These are phyloP conservation scores for Naegleria fowleri DNA, from an alignment of 208 protist species.

Conservation along the genomic window DNA sequence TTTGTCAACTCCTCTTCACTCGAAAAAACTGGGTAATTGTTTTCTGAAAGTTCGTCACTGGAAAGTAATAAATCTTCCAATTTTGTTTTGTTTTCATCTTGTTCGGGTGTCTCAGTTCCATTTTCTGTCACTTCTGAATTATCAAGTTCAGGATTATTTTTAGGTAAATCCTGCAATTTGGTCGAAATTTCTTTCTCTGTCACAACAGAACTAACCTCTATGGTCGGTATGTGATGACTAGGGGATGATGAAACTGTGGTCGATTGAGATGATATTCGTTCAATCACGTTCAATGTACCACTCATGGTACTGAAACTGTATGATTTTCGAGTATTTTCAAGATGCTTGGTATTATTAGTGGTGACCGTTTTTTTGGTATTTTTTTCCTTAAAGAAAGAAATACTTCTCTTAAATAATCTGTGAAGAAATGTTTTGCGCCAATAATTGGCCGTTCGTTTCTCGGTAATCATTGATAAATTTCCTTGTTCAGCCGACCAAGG, in stretches of 20 bases:
- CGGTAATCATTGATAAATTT: not conserved
- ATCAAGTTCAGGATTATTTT: not conserved
- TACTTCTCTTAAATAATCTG: not conserved
- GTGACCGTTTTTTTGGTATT: not conserved
- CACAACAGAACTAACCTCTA: not conserved
- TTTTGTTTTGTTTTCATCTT: not conserved
- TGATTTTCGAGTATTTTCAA: not conserved
- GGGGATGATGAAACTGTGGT: not conserved
- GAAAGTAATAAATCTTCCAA: not conserved
- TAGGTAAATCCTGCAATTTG: not conserved
- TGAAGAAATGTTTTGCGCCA: not conserved
- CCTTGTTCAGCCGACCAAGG: not conserved
- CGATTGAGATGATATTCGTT: not conserved
- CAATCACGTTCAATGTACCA: not conserved
- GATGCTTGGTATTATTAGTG: not conserved
- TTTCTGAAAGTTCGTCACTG: slow-evolving; percentile 17
- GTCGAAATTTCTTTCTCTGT: not conserved
- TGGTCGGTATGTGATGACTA: not conserved
- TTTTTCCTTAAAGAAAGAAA: slow-evolving; percentile 30
- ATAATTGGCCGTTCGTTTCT: not conserved
- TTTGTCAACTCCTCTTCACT: not conserved
- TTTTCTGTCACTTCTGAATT: not conserved
- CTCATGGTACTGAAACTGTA: not conserved
- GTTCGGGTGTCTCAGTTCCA: not conserved
- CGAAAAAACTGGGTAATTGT: slow-evolving; percentile 23